These are phyloP conservation scores for Backusella tarrabulga DNA, from an alignment of 192 early-diverging fungal species.

Conservation along the genomic window DNA sequence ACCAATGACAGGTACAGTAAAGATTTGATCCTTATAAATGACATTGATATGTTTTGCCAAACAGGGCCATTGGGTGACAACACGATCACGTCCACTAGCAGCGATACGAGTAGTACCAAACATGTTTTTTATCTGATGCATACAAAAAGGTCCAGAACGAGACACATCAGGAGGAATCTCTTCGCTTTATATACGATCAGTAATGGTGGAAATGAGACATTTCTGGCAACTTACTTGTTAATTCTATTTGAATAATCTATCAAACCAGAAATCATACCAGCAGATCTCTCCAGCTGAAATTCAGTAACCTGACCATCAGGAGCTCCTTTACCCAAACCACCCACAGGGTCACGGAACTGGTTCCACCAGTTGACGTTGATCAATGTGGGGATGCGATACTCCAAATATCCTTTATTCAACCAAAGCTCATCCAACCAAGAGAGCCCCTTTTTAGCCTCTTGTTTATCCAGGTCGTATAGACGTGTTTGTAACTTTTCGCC, in stretches of 20 bases:
- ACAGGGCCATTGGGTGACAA: constrained; percentile 71
- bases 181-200: constrained; percentile 25
- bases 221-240: constrained; percentile 46
- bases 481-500: constrained; percentile 76
- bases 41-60: constrained; percentile 82
- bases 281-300: constrained; percentile 78
- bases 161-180: constrained; percentile 66
- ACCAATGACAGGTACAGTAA: constrained; percentile 74
- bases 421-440: constrained; percentile 91
- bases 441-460: constrained; percentile 46
- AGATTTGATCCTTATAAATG: constrained; percentile 82
- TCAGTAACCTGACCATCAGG: constrained; percentile 57
- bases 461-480: constrained; percentile 64
- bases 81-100: constrained; percentile 61
- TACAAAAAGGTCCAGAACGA: constrained; percentile 77
- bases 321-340: constrained; percentile 37
- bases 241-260: constrained; percentile 75
- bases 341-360: constrained; percentile 59
- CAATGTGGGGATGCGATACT: constrained; percentile 80
- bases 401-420: constrained; percentile 80
- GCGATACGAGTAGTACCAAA: constrained; percentile 84
- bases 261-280: constrained; percentile 66
- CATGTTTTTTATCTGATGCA: constrained; percentile 91
- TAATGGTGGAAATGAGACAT: constrained; percentile 12
- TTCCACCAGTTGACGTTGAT: constrained; percentile 94